These are phyloP conservation scores for Cerrena zonata DNA, from an alignment of 1,284 basidiomycete species.

Conservation along the genomic window DNA sequence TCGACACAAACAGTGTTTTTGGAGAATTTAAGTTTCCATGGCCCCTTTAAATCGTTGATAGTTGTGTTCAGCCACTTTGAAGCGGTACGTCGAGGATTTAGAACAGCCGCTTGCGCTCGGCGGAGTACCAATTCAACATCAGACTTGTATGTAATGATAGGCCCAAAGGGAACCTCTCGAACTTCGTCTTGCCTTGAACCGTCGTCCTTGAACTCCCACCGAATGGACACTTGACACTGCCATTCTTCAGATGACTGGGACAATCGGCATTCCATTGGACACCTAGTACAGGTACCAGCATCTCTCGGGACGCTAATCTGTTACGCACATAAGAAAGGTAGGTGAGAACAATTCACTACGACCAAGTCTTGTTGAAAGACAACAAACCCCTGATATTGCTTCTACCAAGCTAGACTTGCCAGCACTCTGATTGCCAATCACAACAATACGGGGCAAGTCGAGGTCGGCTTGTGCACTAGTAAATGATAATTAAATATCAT, in stretches of 20 bases:
- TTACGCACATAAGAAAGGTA: too few species aligned
- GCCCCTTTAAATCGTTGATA: constrained; percentile 17
- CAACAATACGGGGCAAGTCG: constrained; percentile 64
- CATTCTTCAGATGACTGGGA: constrained; percentile 42
- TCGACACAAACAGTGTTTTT: constrained; percentile 41
- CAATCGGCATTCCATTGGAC: constrained; percentile 65
- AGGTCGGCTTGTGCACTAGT: constrained; percentile 59
- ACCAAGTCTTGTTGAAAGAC: too few species aligned
- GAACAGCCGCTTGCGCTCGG: constrained; percentile 40
- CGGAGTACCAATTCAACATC: constrained; percentile 37
- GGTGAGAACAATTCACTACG: constrained; percentile 4
- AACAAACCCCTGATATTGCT: constrained; percentile 66
- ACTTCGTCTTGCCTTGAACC: constrained; percentile 21
- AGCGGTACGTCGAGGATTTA: constrained; percentile 30
- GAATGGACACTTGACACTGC: constrained; percentile 57
- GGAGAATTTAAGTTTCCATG: constrained; percentile 31
- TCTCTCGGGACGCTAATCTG: constrained; percentile 8
- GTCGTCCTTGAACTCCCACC: constrained; percentile 24
- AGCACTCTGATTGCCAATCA: constrained; percentile 38
- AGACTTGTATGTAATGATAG: constrained; percentile 27
- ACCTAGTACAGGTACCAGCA: constrained; percentile 35
- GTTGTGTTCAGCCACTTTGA: constrained; percentile 23
- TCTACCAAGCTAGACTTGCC: constrained; percentile 75
- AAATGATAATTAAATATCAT: too few species aligned
- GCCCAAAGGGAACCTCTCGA: constrained; percentile 32